Conservation (phyloP, 257 asterid species). For the Lycium ferocissimum region DNA sequence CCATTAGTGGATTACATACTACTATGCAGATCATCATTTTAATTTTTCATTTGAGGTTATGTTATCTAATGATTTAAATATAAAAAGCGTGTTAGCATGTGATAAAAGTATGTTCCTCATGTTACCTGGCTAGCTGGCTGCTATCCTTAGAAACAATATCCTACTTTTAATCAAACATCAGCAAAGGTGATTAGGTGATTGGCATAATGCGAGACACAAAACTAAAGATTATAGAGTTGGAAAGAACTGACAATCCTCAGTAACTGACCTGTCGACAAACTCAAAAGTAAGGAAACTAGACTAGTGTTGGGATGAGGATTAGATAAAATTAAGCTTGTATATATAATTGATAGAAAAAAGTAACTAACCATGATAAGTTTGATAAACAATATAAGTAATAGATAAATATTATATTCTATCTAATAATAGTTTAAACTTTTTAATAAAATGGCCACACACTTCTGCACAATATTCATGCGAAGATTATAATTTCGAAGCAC, state of each 20-base stretch:
- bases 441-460: no score
- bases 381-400: no score
- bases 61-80: neutral
- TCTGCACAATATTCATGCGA: no score
- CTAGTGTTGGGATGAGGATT: neutral
- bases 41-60: neutral
- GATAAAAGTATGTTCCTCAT: slow-evolving; percentile 28
- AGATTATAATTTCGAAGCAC: no score
- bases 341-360: neutral
- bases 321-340: neutral
- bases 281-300: neutral
- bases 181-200: neutral
- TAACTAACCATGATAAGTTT: neutral
- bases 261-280: slow-evolving; percentile 16
- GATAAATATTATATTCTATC: no score
- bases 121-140: slow-evolving; percentile 30
- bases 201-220: slow-evolving; percentile 28
- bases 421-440: no score
- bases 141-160: slow-evolving; percentile 27
- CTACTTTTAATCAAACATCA: slow-evolving; percentile 26
- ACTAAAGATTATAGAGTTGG: neutral
- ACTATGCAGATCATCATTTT: neutral
- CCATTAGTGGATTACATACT: neutral
- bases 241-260: slow-evolving; percentile 21
- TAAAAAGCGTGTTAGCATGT: slow-evolving; percentile 41